A percentile compares a stretch with the other conserved stretches of the same genome.
These are phyloP conservation scores for Violaceomyces palustris DNA, from an alignment of 1,284 basidiomycete genomes.

Conservation along the genomic window DNA sequence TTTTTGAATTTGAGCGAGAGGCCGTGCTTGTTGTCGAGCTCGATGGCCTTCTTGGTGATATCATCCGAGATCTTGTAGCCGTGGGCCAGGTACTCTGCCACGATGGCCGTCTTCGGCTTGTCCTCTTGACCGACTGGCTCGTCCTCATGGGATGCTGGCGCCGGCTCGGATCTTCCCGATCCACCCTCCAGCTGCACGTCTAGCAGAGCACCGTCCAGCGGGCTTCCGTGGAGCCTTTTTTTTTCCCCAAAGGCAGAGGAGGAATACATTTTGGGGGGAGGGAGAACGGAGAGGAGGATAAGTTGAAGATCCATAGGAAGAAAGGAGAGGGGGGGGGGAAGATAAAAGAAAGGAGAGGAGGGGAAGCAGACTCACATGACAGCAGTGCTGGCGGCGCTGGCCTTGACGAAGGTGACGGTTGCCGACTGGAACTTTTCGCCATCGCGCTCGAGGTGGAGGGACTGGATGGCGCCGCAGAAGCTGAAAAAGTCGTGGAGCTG, in stretches of 20 bases:
- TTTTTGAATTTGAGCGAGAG: constrained; percentile 31
- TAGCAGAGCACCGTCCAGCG: constrained; percentile 35
- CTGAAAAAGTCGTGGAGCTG: constrained; percentile 43
- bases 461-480: constrained; percentile 38
- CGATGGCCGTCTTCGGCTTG: constrained; percentile 42
- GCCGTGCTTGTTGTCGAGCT: constrained; percentile 43
- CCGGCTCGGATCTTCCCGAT: too few species aligned
- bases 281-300: neutral
- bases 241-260: constrained; percentile 1
- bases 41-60: constrained; percentile 42
- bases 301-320: too few species aligned
- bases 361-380: constrained; percentile 15
- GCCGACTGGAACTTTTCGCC: constrained; percentile 16
- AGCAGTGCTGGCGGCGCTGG: constrained; percentile 33
- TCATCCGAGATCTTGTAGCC: constrained; percentile 44
- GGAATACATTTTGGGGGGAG: neutral
- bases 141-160: constrained; percentile 4
- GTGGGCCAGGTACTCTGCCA: constrained; percentile 42
- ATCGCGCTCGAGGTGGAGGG: constrained; percentile 22
- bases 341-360: too few species aligned
- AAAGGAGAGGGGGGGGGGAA: too few species aligned
- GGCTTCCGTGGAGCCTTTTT: constrained; percentile 36
- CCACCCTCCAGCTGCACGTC: constrained; percentile 20
- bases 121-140: constrained; percentile 38
- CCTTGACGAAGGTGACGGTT: constrained; percentile 20